Conservation (phyloP, 2,329 filamentous ascomycete species). For the Piedraia hortae region DNA sequence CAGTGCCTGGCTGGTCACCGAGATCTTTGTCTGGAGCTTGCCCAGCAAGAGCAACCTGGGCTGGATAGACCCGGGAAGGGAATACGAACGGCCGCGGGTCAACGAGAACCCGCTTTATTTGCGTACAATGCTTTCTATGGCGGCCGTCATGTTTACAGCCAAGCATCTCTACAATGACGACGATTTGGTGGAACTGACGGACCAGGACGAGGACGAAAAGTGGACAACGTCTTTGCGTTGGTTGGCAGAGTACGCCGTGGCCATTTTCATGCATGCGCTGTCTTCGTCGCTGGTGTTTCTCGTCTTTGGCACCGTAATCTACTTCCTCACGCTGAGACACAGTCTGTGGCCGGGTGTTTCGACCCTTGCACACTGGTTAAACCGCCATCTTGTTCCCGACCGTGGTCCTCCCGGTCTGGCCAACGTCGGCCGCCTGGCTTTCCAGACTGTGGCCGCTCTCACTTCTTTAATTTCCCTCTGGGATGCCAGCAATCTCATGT, state of each 20-base stretch:
- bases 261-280: conserved; percentile 4
- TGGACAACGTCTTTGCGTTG: neutral
- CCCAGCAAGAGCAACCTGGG: conserved; percentile 29
- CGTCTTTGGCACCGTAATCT: conserved; percentile 13
- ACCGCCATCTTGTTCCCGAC: conserved; percentile 42
- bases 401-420: conserved; percentile 27
- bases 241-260: conserved; percentile 1
- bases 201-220: conserved; percentile 1
- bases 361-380: conserved; percentile 38
- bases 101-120: conserved; percentile 75
- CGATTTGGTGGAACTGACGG: conserved; percentile 24
- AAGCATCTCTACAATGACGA: conserved; percentile 46
- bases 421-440: conserved; percentile 4
- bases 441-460: conserved; percentile 25
- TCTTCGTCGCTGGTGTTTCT: conserved; percentile 4
- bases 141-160: conserved; percentile 41
- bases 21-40: conserved; percentile 52
- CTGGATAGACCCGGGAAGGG: conserved; percentile 41
- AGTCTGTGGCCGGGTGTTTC: conserved; percentile 28
- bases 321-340: conserved; percentile 33
- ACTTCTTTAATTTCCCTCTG: conserved; percentile 43
- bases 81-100: conserved; percentile 39
- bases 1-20: conserved; percentile 54
- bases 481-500: conserved; percentile 49
- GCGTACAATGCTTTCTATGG: conserved; percentile 36